A percentile compares a stretch with the other conserved stretches of the same genome.
Evolutionary conservation across 768 basidiomycete species (phyloP).

Genomic region (Suillus weaverae): DNA sequence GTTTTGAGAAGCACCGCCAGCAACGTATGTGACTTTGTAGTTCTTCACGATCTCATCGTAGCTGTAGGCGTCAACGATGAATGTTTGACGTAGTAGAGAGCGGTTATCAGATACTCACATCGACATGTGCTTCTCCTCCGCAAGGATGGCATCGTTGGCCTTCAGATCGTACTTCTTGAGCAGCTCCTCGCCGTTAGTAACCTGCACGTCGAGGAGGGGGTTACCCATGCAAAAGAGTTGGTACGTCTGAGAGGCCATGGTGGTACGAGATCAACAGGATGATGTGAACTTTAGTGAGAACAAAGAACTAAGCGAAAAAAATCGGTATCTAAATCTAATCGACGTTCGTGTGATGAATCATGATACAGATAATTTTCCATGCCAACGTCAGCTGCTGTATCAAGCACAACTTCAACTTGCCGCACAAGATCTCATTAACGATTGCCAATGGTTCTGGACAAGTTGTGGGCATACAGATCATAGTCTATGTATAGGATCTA

Average conservation of each 20-base stretch:
- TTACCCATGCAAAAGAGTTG: conserved; percentile 90
- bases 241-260: conserved; percentile 51
- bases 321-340: not conserved
- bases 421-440: not conserved
- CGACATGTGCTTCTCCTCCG: conserved; percentile 82
- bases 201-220: conserved; percentile 96
- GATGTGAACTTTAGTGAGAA: conserved; percentile 12
- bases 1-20: conserved; percentile 97
- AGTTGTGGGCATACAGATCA: not conserved
- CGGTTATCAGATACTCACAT: conserved; percentile 53
- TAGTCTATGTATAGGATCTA: not conserved
- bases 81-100: not conserved
- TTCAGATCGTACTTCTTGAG: conserved; percentile 89
- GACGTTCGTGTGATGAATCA: not conserved
- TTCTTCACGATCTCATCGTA: conserved; percentile 86
- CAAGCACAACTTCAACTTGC: no score
- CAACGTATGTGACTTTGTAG: conserved; percentile 83
- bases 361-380: conserved; percentile 1
- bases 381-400: not conserved
- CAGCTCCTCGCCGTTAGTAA: conserved; percentile 78
- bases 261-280: conserved; percentile 10
- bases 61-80: conserved; percentile 40
- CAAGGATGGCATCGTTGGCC: conserved; percentile 95
- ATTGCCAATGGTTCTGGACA: not conserved
- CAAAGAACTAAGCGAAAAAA: not conserved